Evolutionary conservation across 1,139 yeast species (phyloP).

Genomic region (Keqinozyma sinolaborantium): DNA sequence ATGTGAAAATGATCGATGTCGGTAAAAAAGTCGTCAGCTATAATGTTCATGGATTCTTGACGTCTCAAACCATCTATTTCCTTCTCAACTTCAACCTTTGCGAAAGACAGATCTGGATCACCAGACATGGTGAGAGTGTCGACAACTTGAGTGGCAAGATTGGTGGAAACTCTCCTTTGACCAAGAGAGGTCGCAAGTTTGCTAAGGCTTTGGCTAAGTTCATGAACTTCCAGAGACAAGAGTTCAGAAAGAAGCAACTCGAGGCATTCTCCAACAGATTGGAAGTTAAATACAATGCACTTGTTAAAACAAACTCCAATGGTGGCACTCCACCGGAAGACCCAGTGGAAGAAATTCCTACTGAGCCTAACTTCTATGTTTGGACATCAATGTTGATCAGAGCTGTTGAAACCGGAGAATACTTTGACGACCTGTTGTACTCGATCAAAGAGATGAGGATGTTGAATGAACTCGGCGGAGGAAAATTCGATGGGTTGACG

Average conservation of each 20-base stretch:
- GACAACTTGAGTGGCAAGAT: slow-evolving; percentile 82
- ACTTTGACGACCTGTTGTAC: slow-evolving; percentile 68
- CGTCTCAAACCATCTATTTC: slow-evolving; percentile 91
- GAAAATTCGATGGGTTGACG: slow-evolving; percentile 84
- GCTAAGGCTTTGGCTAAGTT: slow-evolving; percentile 70
- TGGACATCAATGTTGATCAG: slow-evolving; percentile 90
- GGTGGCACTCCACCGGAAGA: slow-evolving; percentile 17
- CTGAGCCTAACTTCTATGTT: slow-evolving; percentile 75
- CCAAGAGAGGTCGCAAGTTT: slow-evolving; percentile 75
- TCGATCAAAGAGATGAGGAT: slow-evolving; percentile 87
- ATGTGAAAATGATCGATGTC: slow-evolving; percentile 92
- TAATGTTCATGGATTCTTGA: slow-evolving; percentile 86
- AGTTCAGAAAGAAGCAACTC: slow-evolving; percentile 65
- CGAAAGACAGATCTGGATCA: slow-evolving; percentile 92
- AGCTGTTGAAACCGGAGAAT: slow-evolving; percentile 72
- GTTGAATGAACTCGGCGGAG: slow-evolving; percentile 92
- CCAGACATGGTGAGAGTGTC: slow-evolving; percentile 89
- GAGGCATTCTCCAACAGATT: slow-evolving; percentile 45
- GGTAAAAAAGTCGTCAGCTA: slow-evolving; percentile 92
- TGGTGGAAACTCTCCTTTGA: slow-evolving; percentile 86
- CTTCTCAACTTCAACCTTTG: slow-evolving; percentile 84
- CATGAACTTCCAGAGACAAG: slow-evolving; percentile 66
- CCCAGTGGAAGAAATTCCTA: slow-evolving; percentile 36
- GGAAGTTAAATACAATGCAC: slow-evolving; percentile 36
- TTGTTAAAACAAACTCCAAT: slow-evolving; percentile 23